phyloP scores from a whole-genome alignment of 805 yeast genomes.

The Wickerhamomyces chaumierensis region DNA sequence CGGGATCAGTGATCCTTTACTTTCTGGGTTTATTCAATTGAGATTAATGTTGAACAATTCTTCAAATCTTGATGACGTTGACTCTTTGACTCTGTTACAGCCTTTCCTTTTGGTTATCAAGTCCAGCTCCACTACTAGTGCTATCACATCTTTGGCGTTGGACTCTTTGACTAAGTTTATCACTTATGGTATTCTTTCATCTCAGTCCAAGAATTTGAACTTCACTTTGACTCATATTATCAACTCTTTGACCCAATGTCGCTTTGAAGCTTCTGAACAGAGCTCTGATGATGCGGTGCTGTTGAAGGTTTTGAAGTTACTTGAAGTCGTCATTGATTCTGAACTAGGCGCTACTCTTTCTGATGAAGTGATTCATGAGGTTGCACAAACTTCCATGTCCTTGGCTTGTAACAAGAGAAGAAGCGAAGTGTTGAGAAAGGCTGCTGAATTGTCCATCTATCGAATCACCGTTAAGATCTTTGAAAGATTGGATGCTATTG shows the following conservation, averaged over 20 bases:
- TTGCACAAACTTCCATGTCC: slow-evolving; percentile 81
- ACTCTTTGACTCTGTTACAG: slow-evolving; percentile 62
- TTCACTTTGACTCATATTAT: slow-evolving; percentile 51
- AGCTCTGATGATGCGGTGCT: slow-evolving; percentile 85
- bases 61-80: slow-evolving; percentile 41
- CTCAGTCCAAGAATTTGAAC: slow-evolving; percentile 40
- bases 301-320: slow-evolving; percentile 65
- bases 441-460: slow-evolving; percentile 77
- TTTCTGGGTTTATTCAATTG: slow-evolving; percentile 71
- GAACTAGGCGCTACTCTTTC: slow-evolving; percentile 54
- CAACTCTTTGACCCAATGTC: slow-evolving; percentile 75
- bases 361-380: slow-evolving; percentile 78
- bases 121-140: slow-evolving; percentile 77
- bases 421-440: slow-evolving; percentile 76
- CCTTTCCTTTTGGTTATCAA: slow-evolving; percentile 82
- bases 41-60: slow-evolving; percentile 57
- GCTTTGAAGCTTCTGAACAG: slow-evolving; percentile 92
- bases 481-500: slow-evolving; percentile 43
- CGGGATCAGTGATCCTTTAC: slow-evolving; percentile 37
- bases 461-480: slow-evolving; percentile 63
- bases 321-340: slow-evolving; percentile 60
- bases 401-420: slow-evolving; percentile 88
- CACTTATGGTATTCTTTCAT: slow-evolving; percentile 53
- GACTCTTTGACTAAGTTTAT: slow-evolving; percentile 66
- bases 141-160: slow-evolving; percentile 73